Base-by-base conservation (phyloP, 768 basidiomycete species). In the Suillus alpinus region DNA sequence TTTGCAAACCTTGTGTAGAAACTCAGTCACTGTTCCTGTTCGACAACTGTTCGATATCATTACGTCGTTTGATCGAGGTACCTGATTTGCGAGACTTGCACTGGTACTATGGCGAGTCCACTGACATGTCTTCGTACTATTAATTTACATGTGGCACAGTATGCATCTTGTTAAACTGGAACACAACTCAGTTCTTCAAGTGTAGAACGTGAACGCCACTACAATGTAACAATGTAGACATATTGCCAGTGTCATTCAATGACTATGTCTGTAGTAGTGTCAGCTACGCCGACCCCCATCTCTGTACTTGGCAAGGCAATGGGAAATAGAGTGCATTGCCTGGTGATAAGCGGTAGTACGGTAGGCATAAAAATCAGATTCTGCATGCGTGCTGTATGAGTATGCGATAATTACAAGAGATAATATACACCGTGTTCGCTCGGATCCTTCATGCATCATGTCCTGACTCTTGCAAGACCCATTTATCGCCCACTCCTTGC, bases 401-500 rank as follows among this genome's bases (percentile, higher is more conserved):
- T 14, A 55, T 55, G 23, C 16, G 16, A 40, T 55, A 39, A 55
- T 55, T 55, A 55, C 53, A 55, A 55, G 26, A 26, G 53, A 55
- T 55, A 55, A 55, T 12, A 39, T 66, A 67, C 69, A 63, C 60
- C 64, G 58, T 64, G 52, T 50, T 62, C 14, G 66, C 71, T 26
- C 26, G 26, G 71, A 63, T 46, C 13, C 46, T 59, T 18, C 4
- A 46, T 46, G 44, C 44, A 47, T 59, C 61, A 66, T 66, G 62
- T 66, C 66, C 60, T 68, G 4, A 62, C 61, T 78, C 80, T 64
- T 78, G 82, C 64, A 88, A 91, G 57, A 86, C 74, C 91, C 89
- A 91, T 67, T 81, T 84, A 72, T 86, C 90, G 44, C 85, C 88
- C 23, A 90, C 76, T 65, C 79, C 83, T 74, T 86, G 83, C 89